phyloP scores from a whole-genome alignment of 2,329 filamentous ascomycete species.

The Colletotrichum ledebouriae region DNA sequence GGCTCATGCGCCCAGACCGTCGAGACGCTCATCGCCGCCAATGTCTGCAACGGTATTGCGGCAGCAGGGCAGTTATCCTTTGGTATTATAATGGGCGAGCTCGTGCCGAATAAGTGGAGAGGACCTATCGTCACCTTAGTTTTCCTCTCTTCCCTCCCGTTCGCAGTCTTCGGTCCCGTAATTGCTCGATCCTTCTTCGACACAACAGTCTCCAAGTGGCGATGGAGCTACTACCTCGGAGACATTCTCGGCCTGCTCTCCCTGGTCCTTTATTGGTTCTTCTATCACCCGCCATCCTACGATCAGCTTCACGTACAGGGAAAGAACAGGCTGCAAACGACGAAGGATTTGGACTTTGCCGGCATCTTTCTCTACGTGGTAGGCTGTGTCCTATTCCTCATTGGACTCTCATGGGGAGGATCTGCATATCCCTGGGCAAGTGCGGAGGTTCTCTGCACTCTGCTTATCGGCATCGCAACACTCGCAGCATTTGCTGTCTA shows the following conservation, averaged over 20 bases:
- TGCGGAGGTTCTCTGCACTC: constrained; percentile 50
- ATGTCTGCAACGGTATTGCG: constrained; percentile 54
- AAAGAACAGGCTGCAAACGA: constrained; percentile 53
- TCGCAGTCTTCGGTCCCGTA: constrained; percentile 60
- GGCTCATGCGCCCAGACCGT: constrained; percentile 52
- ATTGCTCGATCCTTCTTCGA: constrained; percentile 60
- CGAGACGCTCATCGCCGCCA: constrained; percentile 54
- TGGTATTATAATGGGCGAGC: constrained; percentile 57
- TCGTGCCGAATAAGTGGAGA: constrained; percentile 59
- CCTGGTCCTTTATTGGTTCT: too few species aligned
- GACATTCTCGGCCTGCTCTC: too few species aligned
- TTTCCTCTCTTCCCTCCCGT: constrained; percentile 56
- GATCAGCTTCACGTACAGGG: constrained; percentile 56
- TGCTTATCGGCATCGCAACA: constrained; percentile 5
- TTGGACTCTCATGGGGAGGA: constrained; percentile 11
- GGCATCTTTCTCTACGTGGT: constrained; percentile 58
- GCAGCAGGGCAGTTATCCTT: constrained; percentile 58
- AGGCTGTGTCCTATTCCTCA: constrained; percentile 51
- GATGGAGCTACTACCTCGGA: constrained; percentile 65
- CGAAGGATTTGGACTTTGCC: constrained; percentile 60
- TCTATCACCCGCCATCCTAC: constrained; percentile 57
- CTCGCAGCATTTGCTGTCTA: too few species aligned
- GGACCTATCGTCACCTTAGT: constrained; percentile 53
- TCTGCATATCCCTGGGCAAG: constrained; percentile 11
- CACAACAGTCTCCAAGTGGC: constrained; percentile 59